These are phyloP conservation scores for Cucurbita argyrosperma DNA, from an alignment of 306 rosid species.

Conservation along the genomic window DNA sequence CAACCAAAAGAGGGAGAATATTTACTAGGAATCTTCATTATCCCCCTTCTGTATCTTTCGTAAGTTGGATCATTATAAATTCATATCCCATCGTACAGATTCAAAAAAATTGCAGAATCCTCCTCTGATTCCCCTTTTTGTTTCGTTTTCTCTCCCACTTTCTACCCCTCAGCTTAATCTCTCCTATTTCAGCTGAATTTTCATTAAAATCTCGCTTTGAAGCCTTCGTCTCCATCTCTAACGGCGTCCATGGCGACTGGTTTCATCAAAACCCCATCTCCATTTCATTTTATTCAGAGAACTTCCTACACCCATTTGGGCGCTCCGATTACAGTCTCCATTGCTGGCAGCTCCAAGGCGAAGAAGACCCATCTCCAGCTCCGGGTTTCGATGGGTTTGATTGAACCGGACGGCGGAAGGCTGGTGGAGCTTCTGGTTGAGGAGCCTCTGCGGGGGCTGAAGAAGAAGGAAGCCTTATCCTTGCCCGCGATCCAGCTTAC, in stretches of 20 bases:
- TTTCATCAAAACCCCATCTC: slow-evolving; percentile 30
- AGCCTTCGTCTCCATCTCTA: slow-evolving; percentile 22
- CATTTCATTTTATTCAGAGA: slow-evolving; percentile 25
- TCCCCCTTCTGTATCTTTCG: background rate
- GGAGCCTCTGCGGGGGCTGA: slow-evolving; percentile 31
- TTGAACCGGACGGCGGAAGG: slow-evolving; percentile 90
- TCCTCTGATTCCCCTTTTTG: background rate
- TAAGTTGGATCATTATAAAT: background rate
- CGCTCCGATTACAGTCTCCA: slow-evolving; percentile 19
- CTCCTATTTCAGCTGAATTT: background rate
- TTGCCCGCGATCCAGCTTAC: slow-evolving; percentile 60
- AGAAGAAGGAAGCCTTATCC: slow-evolving; percentile 47
- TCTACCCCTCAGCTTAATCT: background rate
- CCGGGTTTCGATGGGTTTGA: slow-evolving; percentile 53
- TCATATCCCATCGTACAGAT: background rate
- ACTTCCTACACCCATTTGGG: slow-evolving; percentile 27
- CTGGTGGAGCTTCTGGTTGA: slow-evolving; percentile 65
- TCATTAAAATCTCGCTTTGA: background rate
- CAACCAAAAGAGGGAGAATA: background rate
- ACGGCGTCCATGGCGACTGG: slow-evolving; percentile 89
- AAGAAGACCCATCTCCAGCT: slow-evolving; percentile 14
- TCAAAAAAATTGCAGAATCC: background rate
- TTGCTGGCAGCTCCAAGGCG: background rate
- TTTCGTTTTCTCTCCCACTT: background rate
- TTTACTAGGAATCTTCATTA: background rate